Evolutionary conservation across 148 eudicot species (phyloP), one percentile per base, ranked within the genome.

Genomic region (Euryodendron excelsum): DNA sequence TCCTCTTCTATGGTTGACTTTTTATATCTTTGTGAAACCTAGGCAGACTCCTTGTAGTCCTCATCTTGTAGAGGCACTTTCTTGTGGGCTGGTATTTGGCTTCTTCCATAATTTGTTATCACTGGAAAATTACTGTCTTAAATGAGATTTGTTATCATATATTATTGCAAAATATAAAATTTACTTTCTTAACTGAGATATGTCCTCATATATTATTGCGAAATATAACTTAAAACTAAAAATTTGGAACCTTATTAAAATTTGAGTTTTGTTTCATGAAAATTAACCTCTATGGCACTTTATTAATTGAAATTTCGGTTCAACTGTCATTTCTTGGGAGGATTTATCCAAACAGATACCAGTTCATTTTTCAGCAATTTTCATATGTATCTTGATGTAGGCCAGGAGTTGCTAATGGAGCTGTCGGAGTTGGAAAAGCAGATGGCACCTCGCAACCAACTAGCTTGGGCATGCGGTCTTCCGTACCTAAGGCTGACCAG

Each of bases 401-500:
- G 86, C 75, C 87, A 25, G 92, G 87, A 69, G 69, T 75, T 81
- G 80, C 81, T 74, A 83, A 80, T 85, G 94, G 89, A 76, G 82
- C 85, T 78, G 71, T 73, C 50, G 87, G 87, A 50, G 79, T 80
- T 55, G 92, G 85, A 74, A 91, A 87, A 78, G 82, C 77, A 70
- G 94, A 89, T 75, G 82, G 84, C 31, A 71, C 69, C 56, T 58
- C 72, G 20, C 88, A 80, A 37, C 88, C 86, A 55, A 79, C 85
- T 73, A 78, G 86, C 82, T 71, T 81, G 78, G 87, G 82, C 80
- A 76, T 86, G 81, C 90, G 90, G 28, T 75, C 90, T 74, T 81
- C 88, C 77, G 60, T 83, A 47, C 80, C 89, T 62, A 82, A 87
- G 88, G 65, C 87, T 78, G 94, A 91, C 28, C 90, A 84, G 53